A percentile compares a stretch with the other conserved stretches of the same genome.
Evolutionary conservation across 2,329 filamentous ascomycete species (phyloP).

Genomic region (Diplodia sapinea): DNA sequence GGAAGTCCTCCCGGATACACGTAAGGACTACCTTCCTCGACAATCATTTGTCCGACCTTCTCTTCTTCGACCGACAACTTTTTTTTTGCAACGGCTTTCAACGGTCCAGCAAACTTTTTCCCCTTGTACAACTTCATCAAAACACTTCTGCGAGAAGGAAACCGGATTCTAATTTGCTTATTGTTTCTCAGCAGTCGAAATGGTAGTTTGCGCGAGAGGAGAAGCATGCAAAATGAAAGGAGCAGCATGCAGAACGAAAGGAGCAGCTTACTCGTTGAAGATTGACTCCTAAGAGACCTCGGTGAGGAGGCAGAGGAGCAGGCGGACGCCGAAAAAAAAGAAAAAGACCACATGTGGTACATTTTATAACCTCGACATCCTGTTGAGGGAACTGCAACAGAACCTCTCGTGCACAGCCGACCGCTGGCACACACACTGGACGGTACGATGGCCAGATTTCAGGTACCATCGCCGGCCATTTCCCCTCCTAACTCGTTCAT

Average conservation of each 20-base stretch:
- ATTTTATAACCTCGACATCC: conserved; percentile 6
- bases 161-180: conserved; percentile 27
- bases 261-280: conserved; percentile 16
- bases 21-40: conserved; percentile 22
- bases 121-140: conserved; percentile 21
- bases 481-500: neutral
- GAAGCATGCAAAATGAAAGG: conserved; percentile 17
- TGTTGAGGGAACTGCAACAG: neutral
- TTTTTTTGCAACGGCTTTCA: conserved; percentile 22
- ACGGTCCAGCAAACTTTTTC: conserved; percentile 17
- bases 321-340: conserved; percentile 1
- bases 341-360: conserved; percentile 27
- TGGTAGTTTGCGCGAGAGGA: conserved; percentile 18
- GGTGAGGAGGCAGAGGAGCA: conserved; percentile 19
- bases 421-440: neutral
- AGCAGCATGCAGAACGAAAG: neutral
- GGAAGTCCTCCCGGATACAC: conserved; percentile 29
- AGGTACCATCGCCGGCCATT: neutral
- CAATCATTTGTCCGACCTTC: conserved; percentile 8
- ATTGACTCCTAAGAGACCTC: conserved; percentile 26
- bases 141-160: conserved; percentile 2
- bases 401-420: neutral
- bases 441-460: neutral
- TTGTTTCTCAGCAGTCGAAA: conserved; percentile 19
- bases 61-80: conserved; percentile 16